Percentiles rank a stretch among this genome's conserved stretches.
Conservation (phyloP, 2,329 filamentous ascomycete species). For the Lomentospora prolificans region DNA sequence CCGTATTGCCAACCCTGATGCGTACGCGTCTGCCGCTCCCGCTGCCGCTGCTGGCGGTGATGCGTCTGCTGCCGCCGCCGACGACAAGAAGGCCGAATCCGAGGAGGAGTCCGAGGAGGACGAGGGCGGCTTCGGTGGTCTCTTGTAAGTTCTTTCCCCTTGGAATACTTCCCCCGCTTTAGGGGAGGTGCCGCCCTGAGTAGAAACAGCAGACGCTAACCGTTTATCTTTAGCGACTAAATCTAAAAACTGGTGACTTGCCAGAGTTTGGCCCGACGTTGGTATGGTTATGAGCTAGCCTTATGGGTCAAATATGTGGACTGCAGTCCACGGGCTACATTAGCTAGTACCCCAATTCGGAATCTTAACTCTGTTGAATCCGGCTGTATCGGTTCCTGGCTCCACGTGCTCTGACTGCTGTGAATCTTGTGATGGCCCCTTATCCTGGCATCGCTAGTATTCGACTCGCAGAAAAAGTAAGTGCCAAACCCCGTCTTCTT, state of each 20-base stretch:
- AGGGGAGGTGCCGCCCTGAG: too few relatives aligned
- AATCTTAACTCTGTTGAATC: conserved; percentile 4
- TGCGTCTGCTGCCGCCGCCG: conserved; percentile 49
- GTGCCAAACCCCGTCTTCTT: conserved; percentile 20
- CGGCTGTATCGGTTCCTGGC: background rate
- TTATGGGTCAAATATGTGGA: background rate
- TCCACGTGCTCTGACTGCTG: background rate
- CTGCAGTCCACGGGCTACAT: background rate
- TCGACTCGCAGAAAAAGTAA: conserved; percentile 28
- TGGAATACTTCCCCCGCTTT: too few relatives aligned
- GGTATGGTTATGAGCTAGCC: conserved; percentile 20
- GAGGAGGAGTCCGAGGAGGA: conserved; percentile 44
- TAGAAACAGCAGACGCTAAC: too few relatives aligned
- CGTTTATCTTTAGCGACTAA: conserved; percentile 35
- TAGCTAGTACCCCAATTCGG: conserved; percentile 1
- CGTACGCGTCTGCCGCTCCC: conserved; percentile 79
- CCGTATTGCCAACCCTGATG: conserved; percentile 97
- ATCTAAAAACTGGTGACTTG: conserved; percentile 17
- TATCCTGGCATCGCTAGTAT: background rate
- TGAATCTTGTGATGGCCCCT: background rate
- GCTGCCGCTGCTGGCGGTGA: conserved; percentile 46
- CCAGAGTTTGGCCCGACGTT: conserved; percentile 26
- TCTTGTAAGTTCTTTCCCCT: conserved; percentile 47
- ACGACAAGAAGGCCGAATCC: conserved; percentile 59
- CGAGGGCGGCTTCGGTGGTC: conserved; percentile 66